Evolutionary conservation across 306 rosid genomes (phyloP).

Genomic region (Spatholobus suberectus): DNA sequence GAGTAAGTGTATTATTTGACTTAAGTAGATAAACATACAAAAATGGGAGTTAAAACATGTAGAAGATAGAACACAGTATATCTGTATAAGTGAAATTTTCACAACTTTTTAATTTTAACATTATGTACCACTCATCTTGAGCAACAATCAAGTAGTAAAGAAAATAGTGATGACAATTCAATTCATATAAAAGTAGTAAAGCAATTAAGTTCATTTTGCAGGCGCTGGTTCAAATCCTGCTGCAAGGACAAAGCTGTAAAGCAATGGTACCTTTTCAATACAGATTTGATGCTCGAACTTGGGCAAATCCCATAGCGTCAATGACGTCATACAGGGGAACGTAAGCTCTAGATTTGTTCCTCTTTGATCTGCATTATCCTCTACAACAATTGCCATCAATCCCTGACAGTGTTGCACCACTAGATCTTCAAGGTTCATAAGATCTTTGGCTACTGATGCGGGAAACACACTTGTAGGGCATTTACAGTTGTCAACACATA

Average conservation of each 20-base stretch:
- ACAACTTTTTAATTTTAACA: too few species aligned
- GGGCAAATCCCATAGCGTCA: not conserved
- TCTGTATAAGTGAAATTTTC: too few species aligned
- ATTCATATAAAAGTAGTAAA: not conserved
- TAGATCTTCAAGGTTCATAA: conserved; percentile 30
- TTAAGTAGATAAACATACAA: not conserved
- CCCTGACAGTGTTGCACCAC: not conserved
- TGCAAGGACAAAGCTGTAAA: not conserved
- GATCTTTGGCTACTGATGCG: conserved; percentile 3
- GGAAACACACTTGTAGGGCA: conserved; percentile 38
- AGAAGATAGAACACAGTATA: not conserved
- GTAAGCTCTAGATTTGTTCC: too few species aligned
- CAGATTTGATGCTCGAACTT: not conserved
- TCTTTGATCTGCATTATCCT: not conserved
- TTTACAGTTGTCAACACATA: conserved; percentile 15
- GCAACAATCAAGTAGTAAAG: not conserved
- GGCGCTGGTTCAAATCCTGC: too few species aligned
- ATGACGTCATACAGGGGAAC: not conserved
- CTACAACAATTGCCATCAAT: not conserved
- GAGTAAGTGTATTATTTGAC: not conserved
- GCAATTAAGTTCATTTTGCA: not conserved
- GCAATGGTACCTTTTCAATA: not conserved
- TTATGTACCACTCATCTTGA: too few species aligned
- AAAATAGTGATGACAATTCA: not conserved
- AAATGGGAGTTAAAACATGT: not conserved